Evolutionary conservation across 2,329 filamentous ascomycete species (phyloP), one percentile per base, ranked within the genome.

Genomic region (Neonectria ditissima): DNA sequence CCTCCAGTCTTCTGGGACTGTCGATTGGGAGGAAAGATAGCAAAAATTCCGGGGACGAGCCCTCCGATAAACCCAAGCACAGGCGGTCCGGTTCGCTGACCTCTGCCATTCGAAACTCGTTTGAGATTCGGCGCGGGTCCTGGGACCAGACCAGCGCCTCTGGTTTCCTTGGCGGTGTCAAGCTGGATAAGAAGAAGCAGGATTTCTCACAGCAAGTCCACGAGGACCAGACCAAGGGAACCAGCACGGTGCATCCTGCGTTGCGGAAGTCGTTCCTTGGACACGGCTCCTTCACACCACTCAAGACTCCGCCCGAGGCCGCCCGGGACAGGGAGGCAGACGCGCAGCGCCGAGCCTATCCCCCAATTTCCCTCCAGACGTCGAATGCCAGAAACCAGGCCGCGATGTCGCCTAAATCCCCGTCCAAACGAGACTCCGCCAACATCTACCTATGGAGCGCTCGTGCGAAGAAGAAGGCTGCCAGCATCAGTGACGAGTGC

Each of bases 141-240:
- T 65, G 74, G 18, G 78, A 79, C 34, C 72, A 74, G 20, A 63
- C 69, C 9, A 66, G 65, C n/a, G 69, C 78, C 6, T 73, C 71
- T 2, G 76, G 75, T 13, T 83, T 83, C 65, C 77, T 83, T 24
- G 79, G 81, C 1, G 80, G 78, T 20, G 76, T 77, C 56, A 82
- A 81, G 59, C 73, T 82, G 16, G 80, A 81, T 50, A 73, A 79
- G 50, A 74, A 81, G 59, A 76, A 76, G 48, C 74, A 80, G 8
- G 74, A 74, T 1, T 76, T 76, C 18, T 68, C 75, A 9, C 70
- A 79, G 37, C 69, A 73, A 41, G 68, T 70, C 1, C 62, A 74
- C 8, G 68, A 78, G 0, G 71, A 69, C 10, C 70, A 74, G 3
- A 69, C 71, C 7, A 69, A 72, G 13, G 68, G 67, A 8, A 66